Conservation (phyloP, 2,329 filamentous ascomycete genomes). For the Canariomyces notabilis region DNA sequence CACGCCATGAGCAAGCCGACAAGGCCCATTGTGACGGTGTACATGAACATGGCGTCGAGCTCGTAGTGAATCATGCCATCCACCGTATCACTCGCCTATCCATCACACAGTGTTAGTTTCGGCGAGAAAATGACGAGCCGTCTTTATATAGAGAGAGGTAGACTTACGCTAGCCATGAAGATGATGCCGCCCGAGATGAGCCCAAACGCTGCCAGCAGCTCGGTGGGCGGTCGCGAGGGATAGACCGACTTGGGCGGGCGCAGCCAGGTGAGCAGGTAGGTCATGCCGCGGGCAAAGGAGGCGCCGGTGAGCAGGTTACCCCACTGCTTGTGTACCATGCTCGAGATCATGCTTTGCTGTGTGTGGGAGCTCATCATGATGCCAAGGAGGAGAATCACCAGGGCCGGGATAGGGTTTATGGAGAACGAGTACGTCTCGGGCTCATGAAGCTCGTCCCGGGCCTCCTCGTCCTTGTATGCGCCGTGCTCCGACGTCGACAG, state of each 20-base stretch:
- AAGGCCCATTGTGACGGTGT: slow-evolving; percentile 81
- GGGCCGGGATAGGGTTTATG: slow-evolving; percentile 80
- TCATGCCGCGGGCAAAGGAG: slow-evolving; percentile 69
- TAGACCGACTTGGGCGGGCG: slow-evolving; percentile 74
- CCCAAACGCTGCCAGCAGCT: slow-evolving; percentile 82
- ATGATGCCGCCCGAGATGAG: slow-evolving; percentile 81
- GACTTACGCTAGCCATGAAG: slow-evolving; percentile 82
- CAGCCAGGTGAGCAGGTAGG: slow-evolving; percentile 75
- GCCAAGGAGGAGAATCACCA: slow-evolving; percentile 82
- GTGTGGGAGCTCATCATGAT: slow-evolving; percentile 96
- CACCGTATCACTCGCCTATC: slow-evolving; percentile 68
- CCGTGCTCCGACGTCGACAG: slow-evolving; percentile 18
- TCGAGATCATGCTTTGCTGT: slow-evolving; percentile 75
- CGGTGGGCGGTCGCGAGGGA: slow-evolving; percentile 80
- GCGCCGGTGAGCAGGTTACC: slow-evolving; percentile 78
- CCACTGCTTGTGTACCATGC: slow-evolving; percentile 94
- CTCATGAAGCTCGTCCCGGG: slow-evolving; percentile 43
- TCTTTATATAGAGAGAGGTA: neutral
- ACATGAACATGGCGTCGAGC: slow-evolving; percentile 88
- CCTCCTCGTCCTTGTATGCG: slow-evolving; percentile 39
- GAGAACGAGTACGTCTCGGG: slow-evolving; percentile 69
- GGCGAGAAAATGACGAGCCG: neutral
- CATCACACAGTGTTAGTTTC: slow-evolving; percentile 19
- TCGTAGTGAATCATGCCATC: slow-evolving; percentile 69
- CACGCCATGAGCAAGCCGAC: slow-evolving; percentile 82